Evolutionary conservation across 2,329 filamentous ascomycete genomes (phyloP).

Genomic region (Cryphonectria naterciae): DNA sequence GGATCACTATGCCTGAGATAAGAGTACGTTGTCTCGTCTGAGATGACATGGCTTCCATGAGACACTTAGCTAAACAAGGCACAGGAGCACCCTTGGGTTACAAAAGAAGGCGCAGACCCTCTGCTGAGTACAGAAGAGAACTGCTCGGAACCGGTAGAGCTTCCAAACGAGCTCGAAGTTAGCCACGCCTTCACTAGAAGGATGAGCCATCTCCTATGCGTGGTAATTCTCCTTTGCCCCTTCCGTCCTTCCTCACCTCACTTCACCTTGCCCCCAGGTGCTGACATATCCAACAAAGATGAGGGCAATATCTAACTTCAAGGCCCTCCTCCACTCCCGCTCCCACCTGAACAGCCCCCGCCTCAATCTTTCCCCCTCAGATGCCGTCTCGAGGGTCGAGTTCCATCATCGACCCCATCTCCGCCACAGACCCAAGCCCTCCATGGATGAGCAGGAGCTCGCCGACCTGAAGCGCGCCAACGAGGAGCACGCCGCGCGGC

Average conservation of each 20-base stretch:
- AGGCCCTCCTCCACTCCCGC: constrained; percentile 60
- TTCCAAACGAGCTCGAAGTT: constrained; percentile 87
- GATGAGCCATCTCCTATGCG: constrained; percentile 82
- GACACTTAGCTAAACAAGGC: constrained; percentile 30
- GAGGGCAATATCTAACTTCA: constrained; percentile 91
- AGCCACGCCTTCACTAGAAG: constrained; percentile 88
- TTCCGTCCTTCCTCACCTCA: background rate
- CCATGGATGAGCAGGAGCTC: constrained; percentile 29
- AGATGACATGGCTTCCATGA: background rate
- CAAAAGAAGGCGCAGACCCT: constrained; percentile 74
- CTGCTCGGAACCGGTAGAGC: constrained; percentile 76
- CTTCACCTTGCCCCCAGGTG: background rate
- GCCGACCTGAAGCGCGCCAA: constrained; percentile 40
- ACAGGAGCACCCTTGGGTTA: constrained; percentile 93
- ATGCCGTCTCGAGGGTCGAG: constrained; percentile 32
- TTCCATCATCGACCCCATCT: background rate
- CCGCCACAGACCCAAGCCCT: constrained; percentile 22
- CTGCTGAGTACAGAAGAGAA: constrained; percentile 85
- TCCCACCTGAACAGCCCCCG: constrained; percentile 25
- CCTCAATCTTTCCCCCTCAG: constrained; percentile 40
- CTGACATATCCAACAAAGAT: constrained; percentile 47
- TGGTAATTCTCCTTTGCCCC: constrained; percentile 43
- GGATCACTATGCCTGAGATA: constrained; percentile 82
- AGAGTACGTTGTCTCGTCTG: constrained; percentile 61
- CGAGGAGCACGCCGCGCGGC: constrained; percentile 52